Conservation (phyloP, 352 stramenopile genomes). For the Phytopythium aichiense region DNA sequence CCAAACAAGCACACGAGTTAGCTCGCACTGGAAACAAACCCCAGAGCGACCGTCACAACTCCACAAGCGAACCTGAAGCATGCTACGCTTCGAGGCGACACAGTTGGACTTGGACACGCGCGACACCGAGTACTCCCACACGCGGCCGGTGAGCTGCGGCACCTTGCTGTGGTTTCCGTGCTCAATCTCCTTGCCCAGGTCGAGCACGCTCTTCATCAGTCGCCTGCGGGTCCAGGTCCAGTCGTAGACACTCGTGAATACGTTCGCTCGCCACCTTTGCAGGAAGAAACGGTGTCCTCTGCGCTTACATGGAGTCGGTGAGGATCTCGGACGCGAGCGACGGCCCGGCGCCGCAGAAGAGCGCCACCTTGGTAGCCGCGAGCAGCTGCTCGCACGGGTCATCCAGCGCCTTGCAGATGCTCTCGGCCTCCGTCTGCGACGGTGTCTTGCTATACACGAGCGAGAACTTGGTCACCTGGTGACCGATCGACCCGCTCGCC, state of each 20-base stretch:
- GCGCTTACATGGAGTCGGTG: constrained; percentile 46
- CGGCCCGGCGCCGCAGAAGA: constrained; percentile 73
- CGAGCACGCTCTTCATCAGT: constrained; percentile 68
- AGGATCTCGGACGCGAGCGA: constrained; percentile 77
- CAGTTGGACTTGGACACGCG: constrained; percentile 85
- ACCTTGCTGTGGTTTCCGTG: constrained; percentile 45
- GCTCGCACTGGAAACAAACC: neutral
- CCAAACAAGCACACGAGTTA: neutral
- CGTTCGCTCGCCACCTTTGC: constrained; percentile 6
- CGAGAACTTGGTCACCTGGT: constrained; percentile 87
- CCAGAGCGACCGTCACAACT: neutral
- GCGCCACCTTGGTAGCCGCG: constrained; percentile 63
- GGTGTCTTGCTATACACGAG: constrained; percentile 81
- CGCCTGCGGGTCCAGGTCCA: constrained; percentile 27
- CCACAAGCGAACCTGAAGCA: constrained; percentile 59
- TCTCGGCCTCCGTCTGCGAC: constrained; percentile 56
- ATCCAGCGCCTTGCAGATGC: constrained; percentile 74
- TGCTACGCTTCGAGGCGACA: constrained; percentile 79
- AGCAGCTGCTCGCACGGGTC: constrained; percentile 80
- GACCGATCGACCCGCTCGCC: constrained; percentile 61
- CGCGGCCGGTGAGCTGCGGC: constrained; percentile 70
- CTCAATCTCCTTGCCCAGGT: constrained; percentile 43
- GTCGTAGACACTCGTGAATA: neutral
- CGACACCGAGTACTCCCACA: constrained; percentile 75
- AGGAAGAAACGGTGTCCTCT: too few species aligned